phyloP scores from a whole-genome alignment of 2,329 filamentous ascomycete species.

The Aureobasidium zeae region DNA sequence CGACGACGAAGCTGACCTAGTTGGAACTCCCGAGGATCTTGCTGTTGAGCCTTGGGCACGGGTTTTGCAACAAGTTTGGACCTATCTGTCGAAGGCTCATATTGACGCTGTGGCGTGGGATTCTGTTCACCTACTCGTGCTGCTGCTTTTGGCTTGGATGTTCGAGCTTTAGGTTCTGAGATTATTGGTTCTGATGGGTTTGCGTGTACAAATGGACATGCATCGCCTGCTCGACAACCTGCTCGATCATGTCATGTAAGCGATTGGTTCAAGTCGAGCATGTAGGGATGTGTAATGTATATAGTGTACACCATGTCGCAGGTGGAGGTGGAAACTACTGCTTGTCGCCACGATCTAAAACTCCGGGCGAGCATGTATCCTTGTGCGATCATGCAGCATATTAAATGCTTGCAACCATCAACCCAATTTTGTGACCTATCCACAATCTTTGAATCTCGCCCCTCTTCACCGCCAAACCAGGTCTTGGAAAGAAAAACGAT shows the following conservation, averaged over 20 bases:
- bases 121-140: neutral
- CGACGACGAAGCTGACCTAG: constrained; percentile 62
- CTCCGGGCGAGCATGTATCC: no score
- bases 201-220: constrained; percentile 43
- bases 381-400: no score
- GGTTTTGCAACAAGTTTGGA: constrained; percentile 55
- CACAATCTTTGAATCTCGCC: no score
- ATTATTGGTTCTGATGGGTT: constrained; percentile 9
- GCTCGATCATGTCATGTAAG: neutral
- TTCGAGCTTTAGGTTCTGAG: neutral
- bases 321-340: no score
- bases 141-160: neutral
- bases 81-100: constrained; percentile 28
- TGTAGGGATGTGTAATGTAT: neutral
- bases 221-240: constrained; percentile 45
- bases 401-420: no score
- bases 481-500: no score
- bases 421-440: no score
- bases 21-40: constrained; percentile 66
- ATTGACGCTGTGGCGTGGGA: constrained; percentile 18
- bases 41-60: constrained; percentile 52
- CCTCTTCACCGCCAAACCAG: no score
- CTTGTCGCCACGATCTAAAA: no score
- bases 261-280: neutral
- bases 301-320: no score